These are phyloP conservation scores for Lyophyllum atratum DNA, from an alignment of 768 basidiomycete genomes.

Conservation along the genomic window DNA sequence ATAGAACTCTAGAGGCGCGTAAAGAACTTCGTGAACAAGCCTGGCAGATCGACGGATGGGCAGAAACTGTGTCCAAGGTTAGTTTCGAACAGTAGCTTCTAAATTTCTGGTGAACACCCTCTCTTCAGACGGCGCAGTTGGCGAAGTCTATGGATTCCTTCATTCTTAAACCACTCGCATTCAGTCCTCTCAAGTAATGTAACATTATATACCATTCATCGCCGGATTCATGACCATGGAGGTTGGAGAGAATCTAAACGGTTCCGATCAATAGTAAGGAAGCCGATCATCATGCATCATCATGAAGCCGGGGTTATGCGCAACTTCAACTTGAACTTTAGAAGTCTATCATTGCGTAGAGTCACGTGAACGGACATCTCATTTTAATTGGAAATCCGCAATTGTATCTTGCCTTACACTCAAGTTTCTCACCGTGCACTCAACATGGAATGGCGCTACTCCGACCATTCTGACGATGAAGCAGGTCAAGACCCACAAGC, in stretches of 20 bases:
- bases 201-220: background rate
- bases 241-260: no score
- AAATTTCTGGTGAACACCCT: slow-evolving; percentile 12
- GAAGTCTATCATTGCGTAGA: slow-evolving; percentile 17
- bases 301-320: no score
- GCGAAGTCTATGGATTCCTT: slow-evolving; percentile 85
- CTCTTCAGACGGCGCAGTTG: slow-evolving; percentile 80
- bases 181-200: slow-evolving; percentile 79
- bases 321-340: slow-evolving; percentile 6
- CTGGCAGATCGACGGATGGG: slow-evolving; percentile 96
- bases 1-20: slow-evolving; percentile 72
- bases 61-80: slow-evolving; percentile 91
- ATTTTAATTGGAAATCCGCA: slow-evolving; percentile 10
- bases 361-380: slow-evolving; percentile 28
- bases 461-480: slow-evolving; percentile 64
- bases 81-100: slow-evolving; percentile 14
- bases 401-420: slow-evolving; percentile 18
- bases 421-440: slow-evolving; percentile 16
- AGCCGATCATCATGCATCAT: no score
- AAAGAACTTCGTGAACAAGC: slow-evolving; percentile 87
- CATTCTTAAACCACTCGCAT: slow-evolving; percentile 77
- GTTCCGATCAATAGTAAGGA: no score
- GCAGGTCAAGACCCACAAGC: slow-evolving; percentile 39
- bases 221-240: background rate
- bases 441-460: slow-evolving; percentile 59